Percentiles rank a stretch among this genome's conserved stretches.
phyloP scores from a whole-genome alignment of 2,329 filamentous ascomycete species.

The Microdochium paspali region DNA sequence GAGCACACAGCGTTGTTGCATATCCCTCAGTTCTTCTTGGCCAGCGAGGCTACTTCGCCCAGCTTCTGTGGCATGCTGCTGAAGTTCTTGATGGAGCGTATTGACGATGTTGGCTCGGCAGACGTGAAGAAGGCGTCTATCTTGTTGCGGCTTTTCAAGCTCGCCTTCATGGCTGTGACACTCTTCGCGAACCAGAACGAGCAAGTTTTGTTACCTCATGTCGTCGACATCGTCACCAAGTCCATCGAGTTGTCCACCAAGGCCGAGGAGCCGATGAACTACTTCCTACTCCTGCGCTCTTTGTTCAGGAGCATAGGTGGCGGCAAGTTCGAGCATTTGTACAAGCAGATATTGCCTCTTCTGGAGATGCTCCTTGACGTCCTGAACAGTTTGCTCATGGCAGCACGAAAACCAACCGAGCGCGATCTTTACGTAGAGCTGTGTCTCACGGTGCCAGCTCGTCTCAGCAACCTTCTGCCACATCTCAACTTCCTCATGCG shows the following conservation, averaged over 20 bases:
- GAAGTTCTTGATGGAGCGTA: slow-evolving; percentile 93
- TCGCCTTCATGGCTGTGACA: slow-evolving; percentile 98
- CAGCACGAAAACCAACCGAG: slow-evolving; percentile 81
- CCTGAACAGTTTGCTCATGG: slow-evolving; percentile 86
- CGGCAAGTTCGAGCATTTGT: slow-evolving; percentile 93
- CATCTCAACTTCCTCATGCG: slow-evolving; percentile 97
- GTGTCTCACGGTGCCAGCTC: slow-evolving; percentile 88
- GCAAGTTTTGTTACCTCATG: slow-evolving; percentile 87
- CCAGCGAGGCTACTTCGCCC: slow-evolving; percentile 95
- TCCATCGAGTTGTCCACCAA: slow-evolving; percentile 94
- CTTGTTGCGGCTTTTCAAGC: slow-evolving; percentile 85
- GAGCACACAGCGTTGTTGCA: slow-evolving; percentile 91
- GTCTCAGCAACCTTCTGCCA: slow-evolving; percentile 86
- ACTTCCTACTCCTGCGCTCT: slow-evolving; percentile 86
- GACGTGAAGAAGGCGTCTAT: slow-evolving; percentile 92
- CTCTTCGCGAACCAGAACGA: slow-evolving; percentile 93
- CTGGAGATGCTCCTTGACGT: slow-evolving; percentile 97
- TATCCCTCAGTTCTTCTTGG: slow-evolving; percentile 94
- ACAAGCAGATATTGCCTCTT: slow-evolving; percentile 93
- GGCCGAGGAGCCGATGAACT: slow-evolving; percentile 97
- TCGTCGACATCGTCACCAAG: slow-evolving; percentile 94
- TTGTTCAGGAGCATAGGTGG: slow-evolving; percentile 95
- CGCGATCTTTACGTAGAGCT: slow-evolving; percentile 95
- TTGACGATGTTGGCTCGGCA: slow-evolving; percentile 86
- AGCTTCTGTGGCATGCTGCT: slow-evolving; percentile 98